Base-by-base conservation (phyloP, 2,329 filamentous ascomycete genomes). In the Talaromyces sp. region DNA sequence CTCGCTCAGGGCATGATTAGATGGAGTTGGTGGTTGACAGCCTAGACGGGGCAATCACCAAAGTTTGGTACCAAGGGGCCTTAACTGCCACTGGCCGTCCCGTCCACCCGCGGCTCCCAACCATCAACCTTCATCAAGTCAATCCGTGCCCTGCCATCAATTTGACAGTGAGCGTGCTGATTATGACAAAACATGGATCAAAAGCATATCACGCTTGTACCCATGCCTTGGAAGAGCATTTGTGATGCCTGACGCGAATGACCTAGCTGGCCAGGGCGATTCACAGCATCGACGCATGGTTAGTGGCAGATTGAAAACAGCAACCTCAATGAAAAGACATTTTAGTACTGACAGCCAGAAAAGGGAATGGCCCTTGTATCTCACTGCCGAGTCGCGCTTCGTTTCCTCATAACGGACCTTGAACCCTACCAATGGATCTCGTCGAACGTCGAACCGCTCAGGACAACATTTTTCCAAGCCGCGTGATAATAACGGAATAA, bases 11-110 rank as follows among this genome's bases (percentile, higher is more conserved):
- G 31, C 10, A 39, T 56, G 52, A 56, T 39, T 22, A 13, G 33
- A 22, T 27, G 45, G n/a, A 33, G n/a, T 49, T 61, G 58, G 41
- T 47, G 39, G 58, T 35, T 33, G 33, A 45, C 13, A 50, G 31
- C 43, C 59, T 24, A 31, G 41, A 47, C 57, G 57, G 57, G 39
- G 41, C 57, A 61, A 27, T 61, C 31, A 27, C 33, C 50, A 56
- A 63, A 57, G 61, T 63, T n/a, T 63, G 61, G 61, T 63, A 57
- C 50, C 39, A 57, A 63, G 49, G 61, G 61, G 49, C 61, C 61
- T 57, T 22, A 37, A 35, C 60, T 62, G 60, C 24, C 24, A 61
- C 63, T 45, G 59, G 64, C 52, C 58, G 64, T 62, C 60, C 64
- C 64, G 64, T 66, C 49, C 45, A 62, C 52, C 60, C 64, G 64